A percentile compares a stretch with the other conserved stretches of the same genome.
Conservation (phyloP, 2,329 filamentous ascomycete species). For the Talaromyces atroroseus region DNA sequence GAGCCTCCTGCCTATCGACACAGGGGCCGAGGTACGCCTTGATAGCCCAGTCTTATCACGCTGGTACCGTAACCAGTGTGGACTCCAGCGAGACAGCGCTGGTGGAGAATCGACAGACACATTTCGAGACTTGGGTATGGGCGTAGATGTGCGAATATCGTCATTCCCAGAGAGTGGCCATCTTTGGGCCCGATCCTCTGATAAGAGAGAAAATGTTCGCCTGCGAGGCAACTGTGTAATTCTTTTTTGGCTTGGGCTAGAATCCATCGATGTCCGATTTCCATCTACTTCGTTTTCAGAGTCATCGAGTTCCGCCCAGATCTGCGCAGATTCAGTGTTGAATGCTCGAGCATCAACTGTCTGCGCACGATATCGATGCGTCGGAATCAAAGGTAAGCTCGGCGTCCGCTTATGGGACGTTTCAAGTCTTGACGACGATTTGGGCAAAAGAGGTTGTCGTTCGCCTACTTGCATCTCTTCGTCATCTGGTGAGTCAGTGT, state of each 20-base stretch:
- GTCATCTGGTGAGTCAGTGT: slow-evolving; percentile 24
- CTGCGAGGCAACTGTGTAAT: slow-evolving; percentile 2
- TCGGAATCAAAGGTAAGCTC: slow-evolving; percentile 26
- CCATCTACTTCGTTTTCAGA: slow-evolving; percentile 42
- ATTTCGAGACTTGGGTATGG: slow-evolving; percentile 2
- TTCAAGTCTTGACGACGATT: slow-evolving; percentile 20
- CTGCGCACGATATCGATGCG: slow-evolving; percentile 42
- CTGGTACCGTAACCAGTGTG: slow-evolving; percentile 18
- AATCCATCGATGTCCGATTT: neutral
- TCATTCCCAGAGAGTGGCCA: neutral
- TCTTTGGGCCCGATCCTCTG: slow-evolving; percentile 2
- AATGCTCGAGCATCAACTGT: slow-evolving; percentile 47
- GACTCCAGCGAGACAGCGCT: slow-evolving; percentile 15
- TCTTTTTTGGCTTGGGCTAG: neutral
- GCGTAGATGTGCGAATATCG: neutral
- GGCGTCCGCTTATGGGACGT: slow-evolving; percentile 30
- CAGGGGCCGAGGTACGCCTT: slow-evolving; percentile 25
- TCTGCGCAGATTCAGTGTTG: slow-evolving; percentile 67
- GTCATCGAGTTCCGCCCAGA: slow-evolving; percentile 85
- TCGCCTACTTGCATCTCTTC: slow-evolving; percentile 39
- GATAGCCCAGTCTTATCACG: slow-evolving; percentile 12
- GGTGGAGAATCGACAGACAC: neutral
- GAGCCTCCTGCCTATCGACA: slow-evolving; percentile 16
- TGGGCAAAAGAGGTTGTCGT: slow-evolving; percentile 34
- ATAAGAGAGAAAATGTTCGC: slow-evolving; percentile 9